Evolutionary conservation across 2,329 filamentous ascomycete species (phyloP).

Genomic region (Claviceps cyperi): DNA sequence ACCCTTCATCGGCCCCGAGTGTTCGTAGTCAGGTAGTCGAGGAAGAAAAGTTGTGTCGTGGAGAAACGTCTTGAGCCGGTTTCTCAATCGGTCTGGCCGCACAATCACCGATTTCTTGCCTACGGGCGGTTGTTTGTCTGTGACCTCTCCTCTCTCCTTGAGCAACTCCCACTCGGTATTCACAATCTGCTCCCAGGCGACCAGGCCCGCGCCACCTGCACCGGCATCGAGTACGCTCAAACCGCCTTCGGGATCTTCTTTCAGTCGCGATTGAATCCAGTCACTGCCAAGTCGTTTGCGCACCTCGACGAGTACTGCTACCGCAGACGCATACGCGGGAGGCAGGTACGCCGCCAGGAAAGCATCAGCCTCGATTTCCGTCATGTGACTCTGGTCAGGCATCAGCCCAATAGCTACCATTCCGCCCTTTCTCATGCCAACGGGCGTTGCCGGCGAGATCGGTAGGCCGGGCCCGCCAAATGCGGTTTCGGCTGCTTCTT

Average conservation of each 20-base stretch:
- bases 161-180: constrained; percentile 69
- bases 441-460: constrained; percentile 58
- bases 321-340: constrained; percentile 52
- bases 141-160: constrained; percentile 31
- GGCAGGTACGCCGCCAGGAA: constrained; percentile 58
- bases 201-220: constrained; percentile 54
- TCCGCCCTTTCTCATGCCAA: constrained; percentile 36
- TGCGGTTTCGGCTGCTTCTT: constrained; percentile 51
- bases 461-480: constrained; percentile 71
- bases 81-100: constrained; percentile 58
- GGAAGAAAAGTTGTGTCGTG: constrained; percentile 87
- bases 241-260: constrained; percentile 38
- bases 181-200: constrained; percentile 66
- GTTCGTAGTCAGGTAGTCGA: constrained; percentile 74
- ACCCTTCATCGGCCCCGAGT: constrained; percentile 44
- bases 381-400: constrained; percentile 52
- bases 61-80: constrained; percentile 61
- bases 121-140: constrained; percentile 29
- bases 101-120: constrained; percentile 72
- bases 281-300: constrained; percentile 55
- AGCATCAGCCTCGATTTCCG: constrained; percentile 59
- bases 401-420: constrained; percentile 53
- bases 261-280: constrained; percentile 54
- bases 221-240: constrained; percentile 61
- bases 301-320: constrained; percentile 56